Percentiles rank a stretch among this genome's conserved stretches.
These are phyloP conservation scores for Musa itinerans DNA, from an alignment of 176 grass and related monocot genomes.

Conservation along the genomic window DNA sequence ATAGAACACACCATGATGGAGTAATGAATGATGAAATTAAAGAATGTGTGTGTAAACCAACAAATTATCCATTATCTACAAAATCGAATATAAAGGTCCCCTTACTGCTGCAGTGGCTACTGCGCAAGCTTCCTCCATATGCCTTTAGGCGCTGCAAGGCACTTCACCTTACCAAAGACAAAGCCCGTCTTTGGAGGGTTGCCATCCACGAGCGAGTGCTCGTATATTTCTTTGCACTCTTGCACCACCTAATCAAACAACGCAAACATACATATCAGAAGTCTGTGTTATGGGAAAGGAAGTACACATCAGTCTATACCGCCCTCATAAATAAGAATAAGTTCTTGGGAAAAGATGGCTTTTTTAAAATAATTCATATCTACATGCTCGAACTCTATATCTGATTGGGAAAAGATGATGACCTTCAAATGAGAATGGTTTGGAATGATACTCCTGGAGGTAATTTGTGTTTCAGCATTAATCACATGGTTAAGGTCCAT, in stretches of 20 bases:
- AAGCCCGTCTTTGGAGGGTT: slow-evolving; percentile 76
- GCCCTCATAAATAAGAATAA: too few species aligned
- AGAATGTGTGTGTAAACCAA: not conserved
- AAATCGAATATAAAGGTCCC: not conserved
- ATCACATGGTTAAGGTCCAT: too few species aligned
- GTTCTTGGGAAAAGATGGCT: too few species aligned
- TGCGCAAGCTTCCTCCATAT: slow-evolving; percentile 79
- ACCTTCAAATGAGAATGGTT: too few species aligned
- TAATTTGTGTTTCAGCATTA: too few species aligned
- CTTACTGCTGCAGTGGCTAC: slow-evolving; percentile 17
- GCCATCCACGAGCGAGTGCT: slow-evolving; percentile 65
- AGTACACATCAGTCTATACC: too few species aligned
- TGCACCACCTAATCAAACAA: slow-evolving; percentile 76
- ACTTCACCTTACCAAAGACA: slow-evolving; percentile 86
- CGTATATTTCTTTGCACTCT: slow-evolving; percentile 96
- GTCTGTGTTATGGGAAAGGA: not conserved
- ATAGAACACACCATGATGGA: too few species aligned
- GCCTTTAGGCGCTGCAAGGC: slow-evolving; percentile 64
- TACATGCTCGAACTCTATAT: too few species aligned
- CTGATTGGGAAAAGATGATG: too few species aligned
- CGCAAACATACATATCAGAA: slow-evolving; percentile 13
- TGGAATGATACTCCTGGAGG: too few species aligned
- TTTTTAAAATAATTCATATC: too few species aligned
- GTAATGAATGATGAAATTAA: not conserved
- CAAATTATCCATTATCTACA: not conserved